A percentile compares a stretch with the other conserved stretches of the same genome.
phyloP scores from a whole-genome alignment of 176 grass and related monocot species.

The Microstegium vimineum region DNA sequence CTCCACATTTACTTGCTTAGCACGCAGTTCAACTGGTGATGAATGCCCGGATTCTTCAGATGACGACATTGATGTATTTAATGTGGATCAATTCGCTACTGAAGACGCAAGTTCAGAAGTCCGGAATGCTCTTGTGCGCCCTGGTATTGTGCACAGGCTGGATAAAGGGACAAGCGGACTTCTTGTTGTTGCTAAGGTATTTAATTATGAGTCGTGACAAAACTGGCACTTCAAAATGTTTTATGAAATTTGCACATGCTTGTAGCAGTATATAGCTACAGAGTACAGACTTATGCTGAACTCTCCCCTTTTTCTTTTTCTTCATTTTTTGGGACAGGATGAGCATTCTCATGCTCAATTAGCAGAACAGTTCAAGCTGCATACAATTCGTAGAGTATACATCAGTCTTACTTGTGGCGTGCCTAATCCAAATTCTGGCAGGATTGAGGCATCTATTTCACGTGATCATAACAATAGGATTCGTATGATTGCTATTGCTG shows the following conservation, averaged over 20 bases:
- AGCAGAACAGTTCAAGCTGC: slow-evolving; percentile 89
- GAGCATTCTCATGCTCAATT: slow-evolving; percentile 87
- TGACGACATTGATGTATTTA: slow-evolving; percentile 60
- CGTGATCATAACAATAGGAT: slow-evolving; percentile 89
- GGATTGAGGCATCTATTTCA: slow-evolving; percentile 72
- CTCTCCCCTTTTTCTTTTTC: background rate
- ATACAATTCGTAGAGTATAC: slow-evolving; percentile 81
- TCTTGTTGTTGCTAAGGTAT: slow-evolving; percentile 90
- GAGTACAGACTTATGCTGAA: background rate
- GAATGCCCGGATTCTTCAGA: slow-evolving; percentile 54
- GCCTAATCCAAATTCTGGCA: slow-evolving; percentile 53
- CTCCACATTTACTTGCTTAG: slow-evolving; percentile 70
- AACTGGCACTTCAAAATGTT: background rate
- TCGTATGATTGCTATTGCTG: slow-evolving; percentile 78
- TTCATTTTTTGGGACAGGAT: slow-evolving; percentile 67
- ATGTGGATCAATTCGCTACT: slow-evolving; percentile 46
- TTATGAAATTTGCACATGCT: background rate
- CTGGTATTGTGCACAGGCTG: slow-evolving; percentile 94
- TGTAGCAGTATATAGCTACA: background rate
- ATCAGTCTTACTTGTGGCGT: slow-evolving; percentile 86
- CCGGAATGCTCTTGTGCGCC: slow-evolving; percentile 61
- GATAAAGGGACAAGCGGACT: slow-evolving; percentile 95
- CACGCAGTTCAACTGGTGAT: slow-evolving; percentile 35
- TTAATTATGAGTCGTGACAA: background rate
- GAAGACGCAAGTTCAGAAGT: slow-evolving; percentile 40